Evolutionary conservation across 106 monocot genomes (phyloP).

Genomic region (Ottelia alismoides): DNA sequence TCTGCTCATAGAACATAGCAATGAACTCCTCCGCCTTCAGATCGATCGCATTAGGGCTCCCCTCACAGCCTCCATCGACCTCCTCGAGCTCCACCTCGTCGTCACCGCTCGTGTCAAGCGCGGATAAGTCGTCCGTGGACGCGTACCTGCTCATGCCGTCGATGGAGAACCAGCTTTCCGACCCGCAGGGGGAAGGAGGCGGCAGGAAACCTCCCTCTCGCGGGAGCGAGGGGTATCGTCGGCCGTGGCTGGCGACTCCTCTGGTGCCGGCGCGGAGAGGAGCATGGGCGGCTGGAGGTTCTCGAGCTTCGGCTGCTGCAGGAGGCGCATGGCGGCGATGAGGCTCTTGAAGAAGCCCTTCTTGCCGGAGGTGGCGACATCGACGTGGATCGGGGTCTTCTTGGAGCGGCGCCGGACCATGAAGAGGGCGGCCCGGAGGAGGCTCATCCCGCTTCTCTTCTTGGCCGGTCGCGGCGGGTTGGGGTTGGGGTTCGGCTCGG

Average conservation of each 20-base stretch:
- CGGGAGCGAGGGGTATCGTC: background rate
- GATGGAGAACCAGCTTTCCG: slow-evolving; percentile 1
- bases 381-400: background rate
- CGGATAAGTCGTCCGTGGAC: slow-evolving; percentile 4
- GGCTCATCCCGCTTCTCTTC: background rate
- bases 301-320: slow-evolving; percentile 3
- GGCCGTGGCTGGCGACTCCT: background rate
- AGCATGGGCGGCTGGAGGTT: background rate
- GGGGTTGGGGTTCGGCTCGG: no score
- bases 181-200: background rate
- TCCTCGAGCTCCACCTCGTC: background rate
- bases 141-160: slow-evolving; percentile 12
- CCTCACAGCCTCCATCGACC: background rate
- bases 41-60: slow-evolving; percentile 5
- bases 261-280: background rate
- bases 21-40: slow-evolving; percentile 18
- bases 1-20: slow-evolving; percentile 20
- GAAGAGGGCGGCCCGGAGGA: slow-evolving; percentile 3
- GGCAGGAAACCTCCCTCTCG: background rate
- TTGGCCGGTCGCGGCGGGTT: background rate
- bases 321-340: slow-evolving; percentile 3
- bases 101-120: slow-evolving; percentile 1
- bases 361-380: background rate
- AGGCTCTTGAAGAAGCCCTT: slow-evolving; percentile 6
- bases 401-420: slow-evolving; percentile 2